Evolutionary conservation across 1,139 yeast genomes (phyloP).

Genomic region (Diutina pseudorugosa): DNA sequence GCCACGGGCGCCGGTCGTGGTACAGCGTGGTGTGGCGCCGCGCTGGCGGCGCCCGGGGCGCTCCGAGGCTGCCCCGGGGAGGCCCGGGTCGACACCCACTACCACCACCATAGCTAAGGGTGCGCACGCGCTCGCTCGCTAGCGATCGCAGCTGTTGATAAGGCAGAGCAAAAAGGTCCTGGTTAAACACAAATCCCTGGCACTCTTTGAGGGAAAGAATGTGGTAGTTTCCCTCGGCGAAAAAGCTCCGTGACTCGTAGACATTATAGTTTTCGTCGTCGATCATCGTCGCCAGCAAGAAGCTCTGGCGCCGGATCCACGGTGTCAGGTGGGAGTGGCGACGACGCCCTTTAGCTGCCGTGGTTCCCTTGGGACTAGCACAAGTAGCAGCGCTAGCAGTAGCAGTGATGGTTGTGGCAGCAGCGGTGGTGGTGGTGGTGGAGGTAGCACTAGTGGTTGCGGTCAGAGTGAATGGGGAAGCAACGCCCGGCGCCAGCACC

Average conservation of each 20-base stretch:
- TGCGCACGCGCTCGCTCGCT: slow-evolving; percentile 24
- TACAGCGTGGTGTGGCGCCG: slow-evolving; percentile 5
- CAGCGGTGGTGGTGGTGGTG: background rate
- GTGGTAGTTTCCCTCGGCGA: slow-evolving; percentile 18
- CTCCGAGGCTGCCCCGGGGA: too few relatives aligned
- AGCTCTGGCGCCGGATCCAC: slow-evolving; percentile 47
- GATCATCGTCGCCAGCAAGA: slow-evolving; percentile 50
- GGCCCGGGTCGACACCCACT: slow-evolving; percentile 7
- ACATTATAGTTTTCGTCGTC: slow-evolving; percentile 46
- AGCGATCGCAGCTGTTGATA: slow-evolving; percentile 45
- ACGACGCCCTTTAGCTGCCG: background rate
- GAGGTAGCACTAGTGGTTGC: background rate
- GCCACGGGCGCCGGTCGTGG: background rate
- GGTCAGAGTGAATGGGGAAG: background rate
- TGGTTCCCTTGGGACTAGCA: background rate
- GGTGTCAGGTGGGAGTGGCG: slow-evolving; percentile 19
- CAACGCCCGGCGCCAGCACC: background rate
- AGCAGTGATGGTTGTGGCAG: background rate
- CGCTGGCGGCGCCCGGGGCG: slow-evolving; percentile 6
- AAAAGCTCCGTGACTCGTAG: slow-evolving; percentile 33
- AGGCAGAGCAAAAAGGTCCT: slow-evolving; percentile 57
- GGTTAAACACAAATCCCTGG: slow-evolving; percentile 69
- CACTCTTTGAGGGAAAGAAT: slow-evolving; percentile 45
- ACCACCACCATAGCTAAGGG: slow-evolving; percentile 12
- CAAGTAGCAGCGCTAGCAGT: background rate